Conservation (phyloP, 169 alveolate genomes). For the Eimeria praecox region DNA sequence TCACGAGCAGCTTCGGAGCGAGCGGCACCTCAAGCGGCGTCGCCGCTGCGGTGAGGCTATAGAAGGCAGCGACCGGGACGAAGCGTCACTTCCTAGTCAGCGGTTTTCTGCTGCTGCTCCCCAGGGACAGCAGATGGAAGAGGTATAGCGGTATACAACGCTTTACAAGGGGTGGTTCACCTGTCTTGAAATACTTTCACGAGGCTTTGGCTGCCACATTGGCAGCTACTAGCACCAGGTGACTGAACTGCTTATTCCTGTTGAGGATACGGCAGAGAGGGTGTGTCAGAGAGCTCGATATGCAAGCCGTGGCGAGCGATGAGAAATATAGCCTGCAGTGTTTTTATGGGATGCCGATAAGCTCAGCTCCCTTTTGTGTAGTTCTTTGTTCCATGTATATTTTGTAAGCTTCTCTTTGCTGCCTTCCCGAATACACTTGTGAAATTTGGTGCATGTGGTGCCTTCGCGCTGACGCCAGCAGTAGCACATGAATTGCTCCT, state of each 20-base stretch:
- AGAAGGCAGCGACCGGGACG: slow-evolving; percentile 53
- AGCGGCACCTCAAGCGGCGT: slow-evolving; percentile 42
- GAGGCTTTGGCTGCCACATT: neutral
- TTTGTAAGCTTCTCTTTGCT: neutral
- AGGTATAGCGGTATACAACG: neutral
- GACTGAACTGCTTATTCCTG: neutral
- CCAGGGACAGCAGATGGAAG: slow-evolving; percentile 10
- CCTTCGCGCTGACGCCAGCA: neutral
- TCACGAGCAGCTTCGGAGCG: slow-evolving; percentile 40
- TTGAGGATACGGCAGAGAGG: neutral
- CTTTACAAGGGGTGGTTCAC: neutral
- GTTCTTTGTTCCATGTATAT: neutral
- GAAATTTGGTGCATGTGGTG: neutral
- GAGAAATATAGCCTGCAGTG: neutral
- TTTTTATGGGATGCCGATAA: neutral
- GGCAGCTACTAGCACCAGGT: neutral
- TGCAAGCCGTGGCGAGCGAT: neutral
- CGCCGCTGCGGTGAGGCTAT: slow-evolving; percentile 45
- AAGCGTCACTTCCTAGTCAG: neutral
- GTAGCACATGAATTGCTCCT: neutral
- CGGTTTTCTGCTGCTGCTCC: neutral
- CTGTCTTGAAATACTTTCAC: neutral
- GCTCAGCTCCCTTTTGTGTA: neutral
- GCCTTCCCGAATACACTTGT: neutral
- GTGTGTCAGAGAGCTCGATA: neutral